Base-by-base conservation (phyloP, 441 rosid species). In the Pelargonium citronellum region DNA sequence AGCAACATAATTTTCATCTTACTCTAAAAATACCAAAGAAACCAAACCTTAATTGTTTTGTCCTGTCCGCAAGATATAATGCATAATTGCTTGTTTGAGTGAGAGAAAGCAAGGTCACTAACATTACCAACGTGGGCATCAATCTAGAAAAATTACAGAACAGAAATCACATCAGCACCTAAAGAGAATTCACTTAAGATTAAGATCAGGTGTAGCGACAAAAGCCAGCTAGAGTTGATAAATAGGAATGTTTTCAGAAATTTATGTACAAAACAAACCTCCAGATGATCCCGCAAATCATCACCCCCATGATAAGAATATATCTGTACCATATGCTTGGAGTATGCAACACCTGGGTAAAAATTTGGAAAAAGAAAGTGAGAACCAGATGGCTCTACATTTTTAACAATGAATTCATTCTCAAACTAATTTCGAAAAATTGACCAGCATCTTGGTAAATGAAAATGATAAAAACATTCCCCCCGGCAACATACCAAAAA, bases 91-190 rank as follows among this genome's bases (percentile, higher is more conserved):
- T 88, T 87, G 83, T 79, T 86, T 69, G 92, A 89, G 77, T 80
- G 83, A 67, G 89, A 83, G 74, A 90, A 90, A 11, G 91, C 88
- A 24, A 90, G 87, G 79, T 90, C 93, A 67, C 83, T 87, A 41
- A 90, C 96, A 69, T 85, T 87, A 67, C 96, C 96, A 7, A 10
- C 74, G 80, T 90, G 96, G 73, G 93, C 96, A 15, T 90, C 96
- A 65, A 90, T 88, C 96, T 90, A 69, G 70, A 77, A 71, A 73
- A 53, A 11, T 69, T 27, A 66, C 62, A 57, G 62, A 17, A 57
- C 24, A 57, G 27, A 57, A 6, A 6, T 7, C 27, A 57, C 62
- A 57, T 57, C 62, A 57, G 24, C 27, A 57, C 62, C 62, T 7
- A 57, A 57, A 57, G 24, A 19, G 5, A 57, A 1, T 17, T 17